phyloP scores from a whole-genome alignment of 1,284 basidiomycete species.

The Moniliella sp. region DNA sequence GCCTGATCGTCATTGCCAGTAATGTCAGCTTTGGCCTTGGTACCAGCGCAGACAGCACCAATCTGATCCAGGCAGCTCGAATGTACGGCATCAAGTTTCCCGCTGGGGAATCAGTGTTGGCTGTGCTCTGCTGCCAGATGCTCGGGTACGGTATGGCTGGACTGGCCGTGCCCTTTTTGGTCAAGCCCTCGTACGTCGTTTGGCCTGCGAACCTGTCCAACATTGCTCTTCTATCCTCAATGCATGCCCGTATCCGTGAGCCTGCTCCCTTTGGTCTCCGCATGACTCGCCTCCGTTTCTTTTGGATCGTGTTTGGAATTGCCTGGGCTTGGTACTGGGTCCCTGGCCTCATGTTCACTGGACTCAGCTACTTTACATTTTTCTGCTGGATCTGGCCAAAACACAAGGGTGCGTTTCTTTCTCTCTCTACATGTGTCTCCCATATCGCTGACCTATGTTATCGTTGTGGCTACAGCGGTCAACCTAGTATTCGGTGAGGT shows the following conservation, averaged over 20 bases:
- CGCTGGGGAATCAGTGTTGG: too few relatives aligned
- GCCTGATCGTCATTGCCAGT: conserved; percentile 46
- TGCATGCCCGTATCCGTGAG: conserved; percentile 64
- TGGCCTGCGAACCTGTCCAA: conserved; percentile 3
- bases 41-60: too few relatives aligned
- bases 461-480: conserved; percentile 1
- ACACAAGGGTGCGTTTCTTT: conserved; percentile 1
- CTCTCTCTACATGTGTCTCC: not conserved
- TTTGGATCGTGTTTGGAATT: conserved; percentile 1
- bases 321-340: conserved; percentile 3
- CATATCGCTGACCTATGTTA: conserved; percentile 1
- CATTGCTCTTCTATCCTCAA: conserved; percentile 2
- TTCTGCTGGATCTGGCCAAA: conserved; percentile 2
- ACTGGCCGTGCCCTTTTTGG: too few relatives aligned
- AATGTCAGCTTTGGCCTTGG: too few relatives aligned
- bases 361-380: conserved; percentile 1
- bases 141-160: too few relatives aligned
- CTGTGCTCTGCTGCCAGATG: too few relatives aligned
- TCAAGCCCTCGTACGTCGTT: conserved; percentile 2
- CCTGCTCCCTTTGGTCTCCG: conserved; percentile 37
- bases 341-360: conserved; percentile 3
- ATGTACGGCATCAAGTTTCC: too few relatives aligned
- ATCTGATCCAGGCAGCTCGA: too few relatives aligned
- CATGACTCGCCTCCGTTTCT: conserved; percentile 1
- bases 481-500: conserved; percentile 1